phyloP scores from a whole-genome alignment of 345 rosid genomes.

The Eucalyptus erythrocorys region DNA sequence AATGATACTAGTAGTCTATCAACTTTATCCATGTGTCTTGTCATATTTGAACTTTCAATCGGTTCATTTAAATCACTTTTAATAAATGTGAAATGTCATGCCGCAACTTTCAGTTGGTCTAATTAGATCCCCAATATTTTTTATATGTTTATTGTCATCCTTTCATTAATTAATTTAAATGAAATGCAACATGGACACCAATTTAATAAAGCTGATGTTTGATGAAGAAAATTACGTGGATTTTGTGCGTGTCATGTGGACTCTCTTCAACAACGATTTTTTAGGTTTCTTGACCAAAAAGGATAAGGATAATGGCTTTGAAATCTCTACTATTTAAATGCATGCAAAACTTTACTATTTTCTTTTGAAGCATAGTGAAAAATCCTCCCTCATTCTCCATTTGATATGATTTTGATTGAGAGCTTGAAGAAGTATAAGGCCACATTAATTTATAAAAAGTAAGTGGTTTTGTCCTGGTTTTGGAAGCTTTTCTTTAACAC shows the following conservation, averaged over 20 bases:
- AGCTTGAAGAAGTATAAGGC: too few species aligned
- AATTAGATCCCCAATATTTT: neutral
- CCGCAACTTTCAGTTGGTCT: accelerated
- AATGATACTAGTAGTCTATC: neutral
- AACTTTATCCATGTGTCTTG: neutral
- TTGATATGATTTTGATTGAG: too few species aligned
- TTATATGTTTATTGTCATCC: neutral
- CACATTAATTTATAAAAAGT: too few species aligned
- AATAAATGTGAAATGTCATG: too few species aligned
- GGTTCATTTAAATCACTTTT: neutral
- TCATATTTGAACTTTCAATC: neutral
- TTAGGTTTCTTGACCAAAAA: too few species aligned
- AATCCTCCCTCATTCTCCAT: too few species aligned
- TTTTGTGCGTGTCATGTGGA: neutral
- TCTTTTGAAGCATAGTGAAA: too few species aligned
- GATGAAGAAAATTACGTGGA: neutral
- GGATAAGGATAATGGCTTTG: too few species aligned
- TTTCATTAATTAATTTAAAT: neutral
- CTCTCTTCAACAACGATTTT: neutral
- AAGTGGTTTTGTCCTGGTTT: too few species aligned
- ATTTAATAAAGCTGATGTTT: neutral
- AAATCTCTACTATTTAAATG: too few species aligned
- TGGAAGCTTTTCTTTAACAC: too few species aligned
- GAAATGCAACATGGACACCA: neutral
- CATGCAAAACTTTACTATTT: too few species aligned